These are phyloP conservation scores for Solanum aculeatissimum DNA, from an alignment of 305 asterid genomes.

Conservation along the genomic window DNA sequence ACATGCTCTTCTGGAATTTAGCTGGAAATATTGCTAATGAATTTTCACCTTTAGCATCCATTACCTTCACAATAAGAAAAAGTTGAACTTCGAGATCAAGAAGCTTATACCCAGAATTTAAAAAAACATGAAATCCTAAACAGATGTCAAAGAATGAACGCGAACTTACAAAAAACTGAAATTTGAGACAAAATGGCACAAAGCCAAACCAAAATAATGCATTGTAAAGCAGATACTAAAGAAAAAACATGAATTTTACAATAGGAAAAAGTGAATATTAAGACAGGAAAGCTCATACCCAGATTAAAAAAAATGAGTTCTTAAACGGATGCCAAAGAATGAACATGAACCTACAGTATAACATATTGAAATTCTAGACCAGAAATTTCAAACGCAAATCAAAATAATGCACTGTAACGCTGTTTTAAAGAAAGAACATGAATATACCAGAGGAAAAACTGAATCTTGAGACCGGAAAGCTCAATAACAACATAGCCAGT, in stretches of 20 bases:
- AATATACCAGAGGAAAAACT: background rate
- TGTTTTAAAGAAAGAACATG: background rate
- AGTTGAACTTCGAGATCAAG: background rate
- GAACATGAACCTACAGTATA: too few relatives aligned
- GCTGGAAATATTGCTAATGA: conserved; percentile 73
- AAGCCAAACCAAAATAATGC: background rate
- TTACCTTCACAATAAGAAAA: conserved; percentile 30
- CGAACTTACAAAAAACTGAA: background rate
- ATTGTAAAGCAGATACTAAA: background rate
- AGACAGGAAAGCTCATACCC: background rate
- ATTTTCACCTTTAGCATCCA: conserved; percentile 57
- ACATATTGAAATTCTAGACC: too few relatives aligned
- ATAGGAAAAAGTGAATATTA: background rate
- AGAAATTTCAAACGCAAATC: background rate
- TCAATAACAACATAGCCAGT: too few relatives aligned
- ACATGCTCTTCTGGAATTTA: conserved; percentile 85
- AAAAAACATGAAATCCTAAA: background rate
- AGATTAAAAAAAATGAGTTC: background rate
- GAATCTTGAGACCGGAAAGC: background rate
- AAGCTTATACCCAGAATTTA: background rate
- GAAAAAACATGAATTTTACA: background rate
- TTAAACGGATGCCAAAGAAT: too few relatives aligned
- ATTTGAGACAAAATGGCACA: background rate
- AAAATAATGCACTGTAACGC: background rate
- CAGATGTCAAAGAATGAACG: background rate